Base-by-base conservation (phyloP, 352 stramenopile species). In the Phytophthora syringae region DNA sequence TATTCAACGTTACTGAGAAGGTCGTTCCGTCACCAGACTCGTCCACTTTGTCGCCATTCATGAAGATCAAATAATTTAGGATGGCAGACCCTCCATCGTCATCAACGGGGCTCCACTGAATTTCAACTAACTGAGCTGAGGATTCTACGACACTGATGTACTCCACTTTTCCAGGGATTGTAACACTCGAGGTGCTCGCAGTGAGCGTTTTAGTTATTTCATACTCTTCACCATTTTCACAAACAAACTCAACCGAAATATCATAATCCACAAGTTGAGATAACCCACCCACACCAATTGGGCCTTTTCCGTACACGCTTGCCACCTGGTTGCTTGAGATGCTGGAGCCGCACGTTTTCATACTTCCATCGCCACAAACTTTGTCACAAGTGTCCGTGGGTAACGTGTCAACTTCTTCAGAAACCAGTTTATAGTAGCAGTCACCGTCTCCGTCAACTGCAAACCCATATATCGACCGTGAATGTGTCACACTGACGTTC, bases 71-170 rank as follows among this genome's bases (percentile, higher is more conserved):
- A 28, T 89, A 89, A 12, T 48, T 54, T n/a, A 56, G 11, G 13
- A 88, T 70, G 13, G 52, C 16, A 1, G 58, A 60, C 3, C 82
- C 82, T 47, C 82, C 82, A 18, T 79, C 51, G 34, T 90, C 82
- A 16, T 75, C 39, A 5, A 73, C 59, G 5, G 60, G 45, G 18
- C 52, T 68, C 82, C 82, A 89, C 18, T 86, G 76, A 20, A 89
- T 44, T 48, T 88, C 79, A 12, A 86, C 3, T 16, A 67, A 68
- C 7, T 67, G 45, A 9, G 42, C 67, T 15, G 40, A 63, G 11
- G 21, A 49, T 20, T 82, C 76, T 7, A 81, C 49, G 0, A 85
- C 37, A 15, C n/a, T 57, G 15, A 85, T 43, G 10, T 63, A 52
- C 7, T 60, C 42, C 6, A 85, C 68, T n/a, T 28, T 44, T 6